Conservation (phyloP, 805 yeast species). For the Candida hungchunana region DNA sequence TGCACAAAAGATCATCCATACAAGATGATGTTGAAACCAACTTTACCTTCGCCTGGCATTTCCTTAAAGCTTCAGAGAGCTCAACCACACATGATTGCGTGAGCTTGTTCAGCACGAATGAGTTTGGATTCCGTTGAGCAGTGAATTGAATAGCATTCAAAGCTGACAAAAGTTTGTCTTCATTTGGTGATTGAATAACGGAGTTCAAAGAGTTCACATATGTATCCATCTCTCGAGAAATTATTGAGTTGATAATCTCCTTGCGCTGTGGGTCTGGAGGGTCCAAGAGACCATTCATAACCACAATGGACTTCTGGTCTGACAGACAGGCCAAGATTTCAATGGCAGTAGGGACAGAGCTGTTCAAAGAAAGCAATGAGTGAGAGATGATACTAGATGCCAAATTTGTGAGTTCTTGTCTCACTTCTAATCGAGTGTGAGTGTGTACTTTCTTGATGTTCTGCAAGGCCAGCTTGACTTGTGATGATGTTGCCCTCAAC, state of each 20-base stretch:
- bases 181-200: conserved; percentile 25
- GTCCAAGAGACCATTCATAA: conserved; percentile 3
- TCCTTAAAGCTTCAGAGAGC: conserved; percentile 18
- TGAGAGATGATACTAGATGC: conserved; percentile 28
- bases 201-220: conserved; percentile 18
- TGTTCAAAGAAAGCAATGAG: conserved; percentile 33
- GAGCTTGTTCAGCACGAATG: conserved; percentile 16
- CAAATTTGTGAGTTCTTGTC: conserved; percentile 29
- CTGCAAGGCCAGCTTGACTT: conserved; percentile 42
- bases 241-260: conserved; percentile 11
- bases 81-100: conserved; percentile 17
- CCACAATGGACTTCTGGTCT: conserved; percentile 14
- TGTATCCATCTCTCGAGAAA: conserved; percentile 15
- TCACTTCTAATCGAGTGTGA: conserved; percentile 33
- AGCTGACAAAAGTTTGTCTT: conserved; percentile 18
- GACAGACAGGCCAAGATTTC: conserved; percentile 30
- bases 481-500: conserved; percentile 50
- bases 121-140: conserved; percentile 7
- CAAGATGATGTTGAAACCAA: conserved; percentile 2
- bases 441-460: conserved; percentile 21
- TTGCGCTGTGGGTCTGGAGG: conserved; percentile 13
- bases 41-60: conserved; percentile 12
- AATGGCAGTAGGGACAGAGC: conserved; percentile 33
- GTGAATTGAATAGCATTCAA: conserved; percentile 21
- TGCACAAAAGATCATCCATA: conserved; percentile 19